Base-by-base conservation (phyloP, 1,284 basidiomycete genomes). In the Cystobasidium sp. region DNA sequence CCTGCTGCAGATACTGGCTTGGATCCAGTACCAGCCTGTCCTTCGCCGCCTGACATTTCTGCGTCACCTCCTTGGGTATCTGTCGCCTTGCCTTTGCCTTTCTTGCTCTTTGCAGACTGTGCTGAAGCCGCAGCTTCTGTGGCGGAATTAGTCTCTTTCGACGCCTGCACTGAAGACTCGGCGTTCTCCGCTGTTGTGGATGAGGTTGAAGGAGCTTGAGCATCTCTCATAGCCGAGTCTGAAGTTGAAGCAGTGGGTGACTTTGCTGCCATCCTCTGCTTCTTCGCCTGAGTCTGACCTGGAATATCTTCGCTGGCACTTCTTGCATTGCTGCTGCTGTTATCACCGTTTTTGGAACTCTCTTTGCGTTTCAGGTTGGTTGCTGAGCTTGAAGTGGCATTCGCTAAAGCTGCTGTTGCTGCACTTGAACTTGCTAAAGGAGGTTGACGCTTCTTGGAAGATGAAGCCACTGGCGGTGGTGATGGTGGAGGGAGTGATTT, bases 401-500 rank as follows among this genome's bases (percentile, higher is more conserved):
- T 2, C 16, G 16, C 44, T 31, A 31, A 31, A 12, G 61, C 43
- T 43, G 61, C n/a, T 49, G 61, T n/a, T 18, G 44, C 61, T 22
- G 20, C 43, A 24, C 44, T 51, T 22, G n/a, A 37, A 44, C 43
- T 69, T 14, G 53, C 16, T 47, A 20, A 20, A 24, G 18, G n/a
- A 6, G 55, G 22, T 47, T 47, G 20, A 18, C 66, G 18, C 24
- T 41, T 20, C 39, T 52, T 46, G 24, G 63, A 6, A 51, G 66
- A 47, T 53, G 18, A 24, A 1, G 24, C 7, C 1, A 24, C 49
- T 24, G 67, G 16, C 51, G 69, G 55, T 7, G 69, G 59, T 5
- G 75, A 52, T 20, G 75, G 75, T 10, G 72, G 55, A 44, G 74
- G 77, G 24, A 74, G 74, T 55, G 69, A 39, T 44, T 79, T 79